Base-by-base conservation (phyloP, 345 rosid species). In the Salix dunnii region DNA sequence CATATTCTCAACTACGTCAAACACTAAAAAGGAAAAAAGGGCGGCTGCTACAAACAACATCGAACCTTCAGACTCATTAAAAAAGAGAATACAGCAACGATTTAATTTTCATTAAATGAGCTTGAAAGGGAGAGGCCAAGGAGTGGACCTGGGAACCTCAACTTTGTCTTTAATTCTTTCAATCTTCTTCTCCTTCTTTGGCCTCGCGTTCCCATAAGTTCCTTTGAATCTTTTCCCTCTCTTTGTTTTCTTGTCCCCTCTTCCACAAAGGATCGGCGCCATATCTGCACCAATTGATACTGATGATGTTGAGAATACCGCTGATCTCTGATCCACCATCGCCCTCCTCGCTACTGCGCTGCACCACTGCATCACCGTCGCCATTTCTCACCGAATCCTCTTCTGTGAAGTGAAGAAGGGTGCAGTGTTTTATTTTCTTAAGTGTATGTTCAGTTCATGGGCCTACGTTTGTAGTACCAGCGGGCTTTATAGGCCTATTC, bases 91-190 rank as follows among this genome's bases (percentile, higher is more conserved):
- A 49, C 43, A 31, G 33, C 1, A 48, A 66, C 20, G 58, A 3
- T 9, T 28, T 58, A 58, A 3, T 58, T 9, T 55, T 58, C 10
- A 60, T 85, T 82, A 96, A 76, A 93, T 91, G 88, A 96, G 93
- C 90, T 92, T 96, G 90, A 96, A 96, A 79, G 97, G 97, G 38
- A 94, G 97, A 82, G 98, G 99, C 99, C 97, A 96, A 49, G 99
- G 98, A 67, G 97, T 96, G 46, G 98, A 94, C 90, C 95, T 92
- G 84, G 98, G 99, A 38, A 94, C 88, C 83, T 96, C 98, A 18
- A 90, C 87, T 84, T 80, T 96, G 68, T 93, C 99, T 78, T 96
- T 93, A 82, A 94, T 85, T 6, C 99, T 87, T 80, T 94, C 92
- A 2, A 91, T 89, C 97, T 61, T 92, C 93, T 96, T 92, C 81